Evolutionary conservation across 345 rosid species (phyloP), one percentile per base, ranked within the genome.

Genomic region (Physaria fendleri): DNA sequence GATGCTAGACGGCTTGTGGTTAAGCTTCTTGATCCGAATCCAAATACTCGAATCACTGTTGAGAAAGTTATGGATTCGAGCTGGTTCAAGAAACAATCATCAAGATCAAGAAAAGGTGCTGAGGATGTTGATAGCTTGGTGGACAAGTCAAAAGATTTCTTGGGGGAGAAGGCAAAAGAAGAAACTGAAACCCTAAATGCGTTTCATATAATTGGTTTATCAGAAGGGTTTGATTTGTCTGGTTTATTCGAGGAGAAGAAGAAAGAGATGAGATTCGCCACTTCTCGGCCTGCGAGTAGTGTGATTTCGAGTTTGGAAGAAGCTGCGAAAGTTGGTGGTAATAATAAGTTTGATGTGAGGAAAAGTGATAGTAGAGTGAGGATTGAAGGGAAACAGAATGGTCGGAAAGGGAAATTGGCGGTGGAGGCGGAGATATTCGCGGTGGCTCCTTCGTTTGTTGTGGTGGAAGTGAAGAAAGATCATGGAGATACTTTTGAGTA

Each of bases 401-500:
- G 98, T 3, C 73, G 98, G 72, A 92, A 88, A 74, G 96, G 95
- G 54, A 88, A 80, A 66, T 50, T 92, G 21, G 82, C 85, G 0
- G 84, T 88, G 5, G 87, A 80, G 3, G 98, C 89, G 0, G 95
- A 88, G 48, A 77, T 92, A 14, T 86, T 80, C 37, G 82, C 96
- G 0, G 80, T 92, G 59, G 79, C 96, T 8, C 93, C 95, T 30
- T 77, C 85, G 33, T 80, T 86, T 5, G 20, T 84, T 35, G 82
- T 88, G 27, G 96, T 92, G 74, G 93, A 88, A 70, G 96, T 88
- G 77, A 92, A 81, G 80, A 86, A 92, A 70, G 93, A 88, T 56
- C 76, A 79, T 3, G 96, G 98, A 2, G 98, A 92, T 11, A 88
- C 98, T 0, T 61, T 88, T 8, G 98, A 92, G 73, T 92, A 85